phyloP scores from a whole-genome alignment of 768 basidiomycete genomes.

The Boletus eberwhitei region DNA sequence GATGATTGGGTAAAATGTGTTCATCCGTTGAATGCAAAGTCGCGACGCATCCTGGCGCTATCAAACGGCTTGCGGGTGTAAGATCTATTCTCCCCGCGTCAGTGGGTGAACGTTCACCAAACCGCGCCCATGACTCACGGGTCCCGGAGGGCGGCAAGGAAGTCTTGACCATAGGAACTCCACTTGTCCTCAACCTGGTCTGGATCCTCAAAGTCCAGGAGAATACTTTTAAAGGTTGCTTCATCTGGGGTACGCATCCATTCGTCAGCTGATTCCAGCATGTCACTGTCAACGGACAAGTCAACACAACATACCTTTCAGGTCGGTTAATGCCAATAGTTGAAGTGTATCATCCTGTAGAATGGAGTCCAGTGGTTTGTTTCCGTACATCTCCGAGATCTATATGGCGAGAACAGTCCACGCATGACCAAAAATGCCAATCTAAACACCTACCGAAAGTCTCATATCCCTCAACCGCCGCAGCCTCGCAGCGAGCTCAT shows the following conservation, averaged over 20 bases:
- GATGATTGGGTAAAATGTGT: not conserved
- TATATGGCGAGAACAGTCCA: constrained; percentile 1
- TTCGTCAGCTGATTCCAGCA: not conserved
- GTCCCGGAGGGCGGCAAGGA: constrained; percentile 17
- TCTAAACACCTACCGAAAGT: constrained; percentile 11
- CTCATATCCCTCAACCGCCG: constrained; percentile 20
- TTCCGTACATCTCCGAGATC: constrained; percentile 12
- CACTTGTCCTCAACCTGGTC: constrained; percentile 17
- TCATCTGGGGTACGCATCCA: constrained; percentile 11
- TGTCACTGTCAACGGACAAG: no score
- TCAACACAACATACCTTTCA: constrained; percentile 12
- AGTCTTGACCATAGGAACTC: constrained; percentile 15
- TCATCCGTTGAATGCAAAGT: constrained; percentile 33
- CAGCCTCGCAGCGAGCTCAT: constrained; percentile 13
- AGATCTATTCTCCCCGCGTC: not conserved
- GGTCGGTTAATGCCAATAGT: constrained; percentile 17
- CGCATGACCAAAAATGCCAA: not conserved
- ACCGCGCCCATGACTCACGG: constrained; percentile 11
- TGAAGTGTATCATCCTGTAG: constrained; percentile 27
- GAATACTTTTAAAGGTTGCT: constrained; percentile 4
- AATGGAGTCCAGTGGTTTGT: constrained; percentile 7
- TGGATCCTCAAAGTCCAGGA: constrained; percentile 19
- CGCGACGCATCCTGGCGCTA: constrained; percentile 26
- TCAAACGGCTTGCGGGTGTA: constrained; percentile 16
- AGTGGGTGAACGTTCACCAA: not conserved